These are phyloP conservation scores for Phytophthora hibernalis DNA, from an alignment of 352 stramenopile genomes.

Conservation along the genomic window DNA sequence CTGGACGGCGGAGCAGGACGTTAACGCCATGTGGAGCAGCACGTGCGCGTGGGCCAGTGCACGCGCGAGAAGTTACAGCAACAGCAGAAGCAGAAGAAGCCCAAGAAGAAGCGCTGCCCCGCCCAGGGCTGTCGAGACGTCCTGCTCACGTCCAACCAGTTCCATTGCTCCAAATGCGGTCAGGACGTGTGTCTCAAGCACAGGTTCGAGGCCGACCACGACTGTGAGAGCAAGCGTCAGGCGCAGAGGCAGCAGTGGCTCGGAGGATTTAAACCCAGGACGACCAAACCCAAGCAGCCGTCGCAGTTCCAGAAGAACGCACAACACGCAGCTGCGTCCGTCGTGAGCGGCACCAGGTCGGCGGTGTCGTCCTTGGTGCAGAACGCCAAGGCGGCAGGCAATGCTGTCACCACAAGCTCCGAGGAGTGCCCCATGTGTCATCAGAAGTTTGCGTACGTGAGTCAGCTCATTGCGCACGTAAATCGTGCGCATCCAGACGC, in stretches of 20 bases:
- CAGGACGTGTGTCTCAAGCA: slow-evolving; percentile 82
- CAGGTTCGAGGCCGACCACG: slow-evolving; percentile 80
- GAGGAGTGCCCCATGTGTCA: slow-evolving; percentile 81
- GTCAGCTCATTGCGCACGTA: slow-evolving; percentile 77
- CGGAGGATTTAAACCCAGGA: slow-evolving; percentile 19
- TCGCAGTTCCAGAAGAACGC: slow-evolving; percentile 42
- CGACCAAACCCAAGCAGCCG: slow-evolving; percentile 21
- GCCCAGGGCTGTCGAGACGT: slow-evolving; percentile 67
- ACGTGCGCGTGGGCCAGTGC: slow-evolving; percentile 68
- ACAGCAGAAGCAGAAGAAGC: slow-evolving; percentile 54
- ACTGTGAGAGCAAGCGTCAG: slow-evolving; percentile 50
- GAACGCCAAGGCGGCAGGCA: slow-evolving; percentile 47
- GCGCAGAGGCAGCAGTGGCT: slow-evolving; percentile 54
- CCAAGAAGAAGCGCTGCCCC: slow-evolving; percentile 76
- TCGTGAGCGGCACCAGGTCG: slow-evolving; percentile 51
- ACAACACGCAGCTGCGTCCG: slow-evolving; percentile 36
- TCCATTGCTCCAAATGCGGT: slow-evolving; percentile 70
- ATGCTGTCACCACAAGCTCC: slow-evolving; percentile 44
- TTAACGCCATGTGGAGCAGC: slow-evolving; percentile 76
- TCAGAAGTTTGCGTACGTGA: slow-evolving; percentile 75
- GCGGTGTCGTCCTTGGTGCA: slow-evolving; percentile 54
- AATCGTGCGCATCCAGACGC: slow-evolving; percentile 72
- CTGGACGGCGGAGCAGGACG: slow-evolving; percentile 78
- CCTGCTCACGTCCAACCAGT: slow-evolving; percentile 74
- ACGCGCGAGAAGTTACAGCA: slow-evolving; percentile 43